Base-by-base conservation (phyloP, 169 alveolate species). In the Neospora caninum region DNA sequence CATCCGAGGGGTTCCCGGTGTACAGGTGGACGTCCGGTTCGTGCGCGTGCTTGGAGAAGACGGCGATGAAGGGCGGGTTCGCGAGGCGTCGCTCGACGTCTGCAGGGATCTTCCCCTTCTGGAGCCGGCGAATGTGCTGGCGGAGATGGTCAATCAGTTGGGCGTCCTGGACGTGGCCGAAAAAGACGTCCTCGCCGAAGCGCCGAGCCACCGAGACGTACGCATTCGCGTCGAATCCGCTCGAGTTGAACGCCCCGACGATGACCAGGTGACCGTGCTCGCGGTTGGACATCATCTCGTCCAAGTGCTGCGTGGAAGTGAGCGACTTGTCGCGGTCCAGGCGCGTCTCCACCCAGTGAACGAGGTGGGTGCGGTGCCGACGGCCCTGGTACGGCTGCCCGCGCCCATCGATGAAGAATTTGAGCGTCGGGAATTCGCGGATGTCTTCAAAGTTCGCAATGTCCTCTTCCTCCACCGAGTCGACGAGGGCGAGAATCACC, bases 321-420 rank as follows among this genome's bases (percentile, higher is more conserved):
- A 92, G 80, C 43, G 73, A 82, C 67, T 92, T 83, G 88, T 92
- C 95, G 39, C 95, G 92, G 82, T 93, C 95, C 20, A 93, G 91
- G 64, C 78, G 67, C n/a, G 69, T 34, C 80, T 92, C 94, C 64
- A 98, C 96, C 98, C 98, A 98, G 96, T 94, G 95, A 73, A 97
- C 97, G 69, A 98, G 96, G 80, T 95, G 98, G n/a, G 96, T 96
- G 88, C 96, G 97, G 54, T 96, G 95, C 91, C 99, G 98, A 83
- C 99, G 98, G 88, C 99, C 99, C 49, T 91, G 80, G 80, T 95
- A 95, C 88, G 70, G 53, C 49, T 92, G 92, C 18, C 36, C 80
- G 83, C 69, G 88, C n/a, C 96, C 95, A 41, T 95, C 95, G 34
- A 86, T 38, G 91, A 89, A 95, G 45, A 93, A 91, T 88, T 64